Evolutionary conservation across 768 basidiomycete genomes (phyloP).

Genomic region (Mycena alexandri): DNA sequence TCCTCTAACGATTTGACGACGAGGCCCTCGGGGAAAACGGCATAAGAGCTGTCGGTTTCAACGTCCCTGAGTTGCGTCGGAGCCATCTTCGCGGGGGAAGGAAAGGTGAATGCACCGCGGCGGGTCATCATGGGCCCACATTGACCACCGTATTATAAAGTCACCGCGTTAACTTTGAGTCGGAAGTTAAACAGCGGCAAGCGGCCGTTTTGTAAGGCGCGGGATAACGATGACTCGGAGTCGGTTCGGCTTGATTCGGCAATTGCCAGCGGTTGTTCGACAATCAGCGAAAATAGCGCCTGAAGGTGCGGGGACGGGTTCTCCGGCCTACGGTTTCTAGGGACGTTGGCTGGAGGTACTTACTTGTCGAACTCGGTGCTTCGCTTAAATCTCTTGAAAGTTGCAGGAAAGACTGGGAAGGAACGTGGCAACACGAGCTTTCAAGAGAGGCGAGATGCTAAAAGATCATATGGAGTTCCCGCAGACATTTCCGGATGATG

Average conservation of each 20-base stretch:
- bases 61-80: background rate
- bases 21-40: slow-evolving; percentile 39
- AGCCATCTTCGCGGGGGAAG: slow-evolving; percentile 3
- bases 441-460: too few relatives aligned
- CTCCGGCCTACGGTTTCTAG: too few relatives aligned
- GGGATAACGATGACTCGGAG: slow-evolving; percentile 21
- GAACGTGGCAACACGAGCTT: too few relatives aligned
- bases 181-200: too few relatives aligned
- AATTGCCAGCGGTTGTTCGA: too few relatives aligned
- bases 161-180: slow-evolving; percentile 2
- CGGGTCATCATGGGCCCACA: slow-evolving; percentile 1
- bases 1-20: slow-evolving; percentile 47
- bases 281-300: too few relatives aligned
- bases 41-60: background rate
- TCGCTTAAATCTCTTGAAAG: too few relatives aligned
- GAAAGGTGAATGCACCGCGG: background rate
- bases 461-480: too few relatives aligned
- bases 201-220: background rate
- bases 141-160: background rate
- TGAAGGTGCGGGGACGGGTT: too few relatives aligned
- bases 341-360: too few relatives aligned
- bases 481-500: too few relatives aligned
- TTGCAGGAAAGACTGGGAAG: too few relatives aligned
- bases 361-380: background rate
- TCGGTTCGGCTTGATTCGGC: slow-evolving; percentile 7